Conservation (phyloP, 371 early-diverging fungal genomes). For the Actinomortierella ambigua region DNA sequence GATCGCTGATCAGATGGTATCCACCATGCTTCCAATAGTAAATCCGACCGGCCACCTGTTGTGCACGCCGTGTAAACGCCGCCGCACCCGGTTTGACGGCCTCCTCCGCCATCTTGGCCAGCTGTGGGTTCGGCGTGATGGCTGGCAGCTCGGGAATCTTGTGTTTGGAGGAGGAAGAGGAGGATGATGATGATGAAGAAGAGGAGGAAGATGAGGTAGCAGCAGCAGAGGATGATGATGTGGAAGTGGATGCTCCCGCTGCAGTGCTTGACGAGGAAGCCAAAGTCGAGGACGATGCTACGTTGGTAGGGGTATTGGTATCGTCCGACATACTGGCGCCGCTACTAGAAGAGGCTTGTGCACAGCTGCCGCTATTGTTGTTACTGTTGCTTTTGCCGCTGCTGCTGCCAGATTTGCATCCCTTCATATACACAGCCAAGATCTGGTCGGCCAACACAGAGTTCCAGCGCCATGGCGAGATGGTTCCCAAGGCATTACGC, state of each 20-base stretch:
- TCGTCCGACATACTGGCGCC: too few relatives aligned
- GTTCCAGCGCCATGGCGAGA: constrained; percentile 44
- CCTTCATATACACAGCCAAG: too few relatives aligned
- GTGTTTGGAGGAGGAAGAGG: constrained; percentile 13
- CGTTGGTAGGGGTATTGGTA: too few relatives aligned
- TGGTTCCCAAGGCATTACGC: constrained; percentile 25
- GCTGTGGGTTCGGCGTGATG: constrained; percentile 24
- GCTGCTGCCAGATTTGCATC: too few relatives aligned
- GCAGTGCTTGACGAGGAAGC: neutral
- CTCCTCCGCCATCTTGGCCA: constrained; percentile 19
- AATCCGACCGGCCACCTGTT: constrained; percentile 32
- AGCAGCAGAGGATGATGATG: constrained; percentile 1
- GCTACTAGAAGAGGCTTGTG: too few relatives aligned
- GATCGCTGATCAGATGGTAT: constrained; percentile 26
- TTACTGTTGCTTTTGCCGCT: too few relatives aligned
- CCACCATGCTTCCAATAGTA: constrained; percentile 36
- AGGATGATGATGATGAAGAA: constrained; percentile 3
- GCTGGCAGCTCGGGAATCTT: constrained; percentile 9
- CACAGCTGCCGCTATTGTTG: too few relatives aligned
- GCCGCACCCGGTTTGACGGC: constrained; percentile 22
- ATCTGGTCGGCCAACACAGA: constrained; percentile 2
- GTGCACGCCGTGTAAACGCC: constrained; percentile 38
- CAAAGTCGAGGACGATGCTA: neutral
- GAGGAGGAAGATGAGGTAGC: constrained; percentile 2
- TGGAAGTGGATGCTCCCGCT: constrained; percentile 1